phyloP scores from a whole-genome alignment of 192 early-diverging fungal species.

The Backusella tarrabulga region DNA sequence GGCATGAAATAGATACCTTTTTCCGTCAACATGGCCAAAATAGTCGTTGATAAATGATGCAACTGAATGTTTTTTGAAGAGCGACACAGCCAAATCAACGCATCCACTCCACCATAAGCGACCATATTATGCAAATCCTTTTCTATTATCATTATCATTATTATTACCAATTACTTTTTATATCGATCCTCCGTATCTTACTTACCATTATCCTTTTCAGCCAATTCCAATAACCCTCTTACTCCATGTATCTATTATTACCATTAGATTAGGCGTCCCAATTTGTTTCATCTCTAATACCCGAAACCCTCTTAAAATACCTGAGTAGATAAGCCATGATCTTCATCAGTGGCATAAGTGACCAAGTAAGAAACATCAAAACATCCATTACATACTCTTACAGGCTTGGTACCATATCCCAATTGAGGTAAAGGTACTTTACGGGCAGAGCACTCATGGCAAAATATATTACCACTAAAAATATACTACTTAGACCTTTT shows the following conservation, averaged over 20 bases:
- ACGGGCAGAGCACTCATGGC: conserved; percentile 51
- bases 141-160: conserved; percentile 29
- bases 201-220: conserved; percentile 52
- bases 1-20: conserved; percentile 31
- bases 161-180: too few species aligned
- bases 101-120: conserved; percentile 53
- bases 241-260: conserved; percentile 41
- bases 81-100: conserved; percentile 49
- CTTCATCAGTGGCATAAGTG: conserved; percentile 53
- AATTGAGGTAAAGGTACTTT: conserved; percentile 54
- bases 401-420: conserved; percentile 50
- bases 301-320: conserved; percentile 22
- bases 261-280: background rate
- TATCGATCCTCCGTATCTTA: too few species aligned
- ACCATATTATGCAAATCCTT: conserved; percentile 43
- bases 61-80: conserved; percentile 37
- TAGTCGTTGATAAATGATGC: conserved; percentile 45
- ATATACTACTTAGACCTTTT: background rate
- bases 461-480: conserved; percentile 55
- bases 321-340: conserved; percentile 50
- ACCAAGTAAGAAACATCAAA: conserved; percentile 57
- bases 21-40: conserved; percentile 48
- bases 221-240: conserved; percentile 52
- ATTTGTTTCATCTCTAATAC: background rate
- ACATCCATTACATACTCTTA: conserved; percentile 54